These are phyloP conservation scores for Trametes villosa DNA, from an alignment of 768 basidiomycete species.

Conservation along the genomic window DNA sequence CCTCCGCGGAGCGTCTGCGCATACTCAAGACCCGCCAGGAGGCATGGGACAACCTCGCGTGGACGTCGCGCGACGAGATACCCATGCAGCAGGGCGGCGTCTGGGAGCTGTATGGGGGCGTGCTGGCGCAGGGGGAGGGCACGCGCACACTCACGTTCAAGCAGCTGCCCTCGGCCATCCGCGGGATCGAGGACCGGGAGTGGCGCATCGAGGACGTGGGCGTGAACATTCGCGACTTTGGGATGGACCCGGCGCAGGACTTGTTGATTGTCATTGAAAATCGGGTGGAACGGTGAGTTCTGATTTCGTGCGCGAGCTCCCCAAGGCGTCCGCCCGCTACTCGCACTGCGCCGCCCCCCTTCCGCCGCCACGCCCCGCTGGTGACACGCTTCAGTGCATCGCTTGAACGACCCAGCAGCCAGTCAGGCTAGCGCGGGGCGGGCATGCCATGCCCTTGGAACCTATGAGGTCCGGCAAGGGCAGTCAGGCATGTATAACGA, in stretches of 20 bases:
- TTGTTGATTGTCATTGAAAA: conserved; percentile 57
- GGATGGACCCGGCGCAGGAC: conserved; percentile 70
- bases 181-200: conserved; percentile 48
- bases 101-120: conserved; percentile 64
- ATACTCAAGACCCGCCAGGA: conserved; percentile 37
- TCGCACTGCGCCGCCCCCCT: no score
- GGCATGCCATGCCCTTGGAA: no score
- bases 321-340: neutral
- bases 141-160: conserved; percentile 44
- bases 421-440: no score
- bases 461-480: no score
- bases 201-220: conserved; percentile 46
- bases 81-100: conserved; percentile 48
- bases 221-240: conserved; percentile 55
- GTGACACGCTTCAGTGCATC: no score
- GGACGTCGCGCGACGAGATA: conserved; percentile 28
- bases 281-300: conserved; percentile 18
- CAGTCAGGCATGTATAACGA: no score
- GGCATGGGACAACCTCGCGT: conserved; percentile 26
- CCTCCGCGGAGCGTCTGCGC: conserved; percentile 41
- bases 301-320: neutral
- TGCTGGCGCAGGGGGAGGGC: conserved; percentile 49
- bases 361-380: no score
- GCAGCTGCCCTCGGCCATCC: conserved; percentile 53
- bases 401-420: no score